Evolutionary conservation across 2,329 filamentous ascomycete species (phyloP), one percentile per base, ranked within the genome.

Genomic region (Aspergillus caelatus): DNA sequence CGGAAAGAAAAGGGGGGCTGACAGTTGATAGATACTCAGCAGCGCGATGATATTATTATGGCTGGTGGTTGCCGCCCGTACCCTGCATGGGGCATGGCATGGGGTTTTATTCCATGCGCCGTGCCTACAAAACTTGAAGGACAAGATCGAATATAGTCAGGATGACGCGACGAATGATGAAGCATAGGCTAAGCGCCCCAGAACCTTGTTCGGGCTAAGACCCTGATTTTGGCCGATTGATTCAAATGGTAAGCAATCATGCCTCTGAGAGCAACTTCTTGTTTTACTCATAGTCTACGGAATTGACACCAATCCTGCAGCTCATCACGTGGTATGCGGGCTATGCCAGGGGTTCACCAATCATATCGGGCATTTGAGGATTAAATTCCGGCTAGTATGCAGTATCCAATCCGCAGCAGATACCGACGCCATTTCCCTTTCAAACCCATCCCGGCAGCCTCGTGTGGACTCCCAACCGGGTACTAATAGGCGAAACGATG

Each of bases 81-180:
- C 84, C 1, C 71, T 79, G 0, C 71, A 75, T 62, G 80, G 80
- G 8, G 81, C 80, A 9, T 77, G 77, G 69, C 77, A 73, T 16
- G 83, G 84, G 0, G 74, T 77, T 34, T 62, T 86, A 14, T 83
- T 85, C 65, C 75, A 81, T 62, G 83, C 84, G 6, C 84, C 83
- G 6, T 85, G 83, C 70, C 68, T 85, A 34, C 74, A 76, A 63
- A 75, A 78, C 58, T 68, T 77, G 43, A 68, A 69, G 36, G 64
- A 67, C 4, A 72, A 69, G 30, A 56, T 69, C 14, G 66, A 68
- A 23, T 66, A 66, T 39, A n/a, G 32, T 1, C 58, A 55, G 32
- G 21, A 39, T 39, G 52, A 55, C 1, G 52, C 34, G 34, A 39
- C 34, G 39, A 34, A 53, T 53, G 48, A 50, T 19, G 54, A 52